Evolutionary conservation across 345 rosid genomes (phyloP).

Genomic region (Brassica nigra): DNA sequence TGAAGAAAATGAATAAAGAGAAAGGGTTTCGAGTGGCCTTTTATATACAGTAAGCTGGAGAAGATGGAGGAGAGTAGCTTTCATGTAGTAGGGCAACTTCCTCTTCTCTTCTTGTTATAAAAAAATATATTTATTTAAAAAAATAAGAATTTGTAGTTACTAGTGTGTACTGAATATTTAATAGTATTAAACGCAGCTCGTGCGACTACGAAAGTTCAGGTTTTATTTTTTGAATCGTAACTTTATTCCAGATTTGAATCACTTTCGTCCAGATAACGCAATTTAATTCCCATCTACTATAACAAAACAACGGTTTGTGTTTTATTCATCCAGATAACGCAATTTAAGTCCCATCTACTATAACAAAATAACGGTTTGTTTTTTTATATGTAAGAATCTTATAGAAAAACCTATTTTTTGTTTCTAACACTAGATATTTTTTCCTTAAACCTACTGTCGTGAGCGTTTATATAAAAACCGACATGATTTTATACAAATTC

Average conservation of each 20-base stretch:
- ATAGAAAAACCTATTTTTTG: neutral
- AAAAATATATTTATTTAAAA: neutral
- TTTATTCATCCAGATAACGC: constrained; percentile 15
- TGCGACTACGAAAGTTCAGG: constrained; percentile 43
- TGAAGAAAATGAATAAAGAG: constrained; percentile 2
- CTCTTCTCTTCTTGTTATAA: constrained; percentile 24
- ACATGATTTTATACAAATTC: neutral
- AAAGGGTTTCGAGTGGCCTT: constrained; percentile 15
- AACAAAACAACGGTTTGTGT: neutral
- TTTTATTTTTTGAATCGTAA: constrained; percentile 13
- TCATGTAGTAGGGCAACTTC: constrained; percentile 35
- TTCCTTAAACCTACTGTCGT: neutral
- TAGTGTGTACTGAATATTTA: constrained; percentile 35
- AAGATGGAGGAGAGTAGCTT: constrained; percentile 27
- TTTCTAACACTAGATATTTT: neutral
- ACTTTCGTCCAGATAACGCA: constrained; percentile 25
- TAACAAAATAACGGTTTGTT: neutral
- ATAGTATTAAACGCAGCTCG: constrained; percentile 41
- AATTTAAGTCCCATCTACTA: constrained; percentile 18
- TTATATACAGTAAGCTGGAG: constrained; percentile 27
- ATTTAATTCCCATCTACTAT: constrained; percentile 18
- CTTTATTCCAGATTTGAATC: constrained; percentile 30
- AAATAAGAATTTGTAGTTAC: constrained; percentile 13
- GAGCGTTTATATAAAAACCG: neutral
- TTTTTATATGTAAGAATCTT: neutral